Conservation (phyloP, 2,329 filamentous ascomycete species). For the Rhexocercosporidium sp. region DNA sequence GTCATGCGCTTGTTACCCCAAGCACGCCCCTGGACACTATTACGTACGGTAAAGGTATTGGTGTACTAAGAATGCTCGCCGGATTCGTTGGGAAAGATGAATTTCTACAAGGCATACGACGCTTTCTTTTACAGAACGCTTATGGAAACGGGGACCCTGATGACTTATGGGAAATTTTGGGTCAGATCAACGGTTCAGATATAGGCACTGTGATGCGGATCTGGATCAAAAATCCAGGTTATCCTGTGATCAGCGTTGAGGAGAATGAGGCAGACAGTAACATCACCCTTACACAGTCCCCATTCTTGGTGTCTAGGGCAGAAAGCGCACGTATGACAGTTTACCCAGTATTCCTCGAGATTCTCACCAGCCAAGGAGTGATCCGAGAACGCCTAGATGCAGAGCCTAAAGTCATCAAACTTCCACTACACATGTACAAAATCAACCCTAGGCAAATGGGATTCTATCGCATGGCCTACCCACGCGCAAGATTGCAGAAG, state of each 20-base stretch:
- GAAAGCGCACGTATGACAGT: slow-evolving; percentile 70
- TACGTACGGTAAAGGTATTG: slow-evolving; percentile 74
- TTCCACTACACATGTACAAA: slow-evolving; percentile 67
- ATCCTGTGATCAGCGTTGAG: slow-evolving; percentile 69
- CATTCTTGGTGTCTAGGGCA: slow-evolving; percentile 64
- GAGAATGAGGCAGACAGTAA: slow-evolving; percentile 51
- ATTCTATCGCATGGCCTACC: slow-evolving; percentile 71
- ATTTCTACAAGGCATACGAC: slow-evolving; percentile 71
- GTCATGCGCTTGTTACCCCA: slow-evolving; percentile 9
- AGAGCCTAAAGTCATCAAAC: slow-evolving; percentile 6
- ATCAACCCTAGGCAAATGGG: slow-evolving; percentile 72
- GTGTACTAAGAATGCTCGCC: slow-evolving; percentile 73
- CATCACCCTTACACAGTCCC: slow-evolving; percentile 71
- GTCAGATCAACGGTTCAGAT: slow-evolving; percentile 69
- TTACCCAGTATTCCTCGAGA: slow-evolving; percentile 69
- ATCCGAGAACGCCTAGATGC: neutral
- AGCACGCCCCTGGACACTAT: slow-evolving; percentile 67
- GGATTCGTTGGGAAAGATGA: slow-evolving; percentile 71
- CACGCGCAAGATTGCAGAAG: slow-evolving; percentile 65
- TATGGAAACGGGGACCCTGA: slow-evolving; percentile 65
- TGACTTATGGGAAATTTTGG: slow-evolving; percentile 71
- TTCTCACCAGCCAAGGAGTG: slow-evolving; percentile 66
- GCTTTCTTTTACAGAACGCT: slow-evolving; percentile 72
- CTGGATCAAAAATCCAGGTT: slow-evolving; percentile 75
- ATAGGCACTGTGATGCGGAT: slow-evolving; percentile 72